Percentiles rank a stretch among this genome's conserved stretches.
Conservation (phyloP, 2,329 filamentous ascomycete genomes). For the Talaromyces pinophilus region DNA sequence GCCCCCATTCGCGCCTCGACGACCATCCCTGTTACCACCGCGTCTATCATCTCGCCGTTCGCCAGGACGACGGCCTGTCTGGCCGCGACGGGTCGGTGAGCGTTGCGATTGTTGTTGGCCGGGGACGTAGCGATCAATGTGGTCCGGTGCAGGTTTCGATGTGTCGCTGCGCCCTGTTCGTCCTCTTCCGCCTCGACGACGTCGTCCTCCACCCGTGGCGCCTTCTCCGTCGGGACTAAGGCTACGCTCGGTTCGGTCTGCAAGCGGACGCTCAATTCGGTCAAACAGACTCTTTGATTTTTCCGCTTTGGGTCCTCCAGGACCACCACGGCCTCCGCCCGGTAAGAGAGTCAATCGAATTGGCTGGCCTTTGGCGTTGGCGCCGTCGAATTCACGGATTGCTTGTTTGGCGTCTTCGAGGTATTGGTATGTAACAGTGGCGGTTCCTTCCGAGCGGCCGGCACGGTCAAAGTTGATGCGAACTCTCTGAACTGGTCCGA, state of each 20-base stretch:
- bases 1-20: slow-evolving; percentile 42
- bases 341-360: slow-evolving; percentile 72
- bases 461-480: slow-evolving; percentile 81
- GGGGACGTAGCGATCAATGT: slow-evolving; percentile 79
- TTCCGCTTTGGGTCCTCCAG: slow-evolving; percentile 47
- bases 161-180: slow-evolving; percentile 52
- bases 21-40: slow-evolving; percentile 28
- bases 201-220: slow-evolving; percentile 37
- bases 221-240: slow-evolving; percentile 43
- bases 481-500: slow-evolving; percentile 70
- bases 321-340: slow-evolving; percentile 33
- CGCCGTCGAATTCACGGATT: slow-evolving; percentile 79
- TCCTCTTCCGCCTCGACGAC: slow-evolving; percentile 25
- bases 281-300: slow-evolving; percentile 66
- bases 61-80: slow-evolving; percentile 46
- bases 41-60: slow-evolving; percentile 37
- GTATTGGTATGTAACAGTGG: slow-evolving; percentile 77
- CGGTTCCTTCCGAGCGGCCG: slow-evolving; percentile 81
- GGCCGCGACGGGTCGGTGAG: slow-evolving; percentile 43
- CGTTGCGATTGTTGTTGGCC: slow-evolving; percentile 49
- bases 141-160: slow-evolving; percentile 60
- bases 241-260: slow-evolving; percentile 43
- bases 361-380: slow-evolving; percentile 86
- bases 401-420: slow-evolving; percentile 72
- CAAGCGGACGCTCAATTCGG: slow-evolving; percentile 53